Base-by-base conservation (phyloP, 805 yeast species). In the Starmerella tilneyi region DNA sequence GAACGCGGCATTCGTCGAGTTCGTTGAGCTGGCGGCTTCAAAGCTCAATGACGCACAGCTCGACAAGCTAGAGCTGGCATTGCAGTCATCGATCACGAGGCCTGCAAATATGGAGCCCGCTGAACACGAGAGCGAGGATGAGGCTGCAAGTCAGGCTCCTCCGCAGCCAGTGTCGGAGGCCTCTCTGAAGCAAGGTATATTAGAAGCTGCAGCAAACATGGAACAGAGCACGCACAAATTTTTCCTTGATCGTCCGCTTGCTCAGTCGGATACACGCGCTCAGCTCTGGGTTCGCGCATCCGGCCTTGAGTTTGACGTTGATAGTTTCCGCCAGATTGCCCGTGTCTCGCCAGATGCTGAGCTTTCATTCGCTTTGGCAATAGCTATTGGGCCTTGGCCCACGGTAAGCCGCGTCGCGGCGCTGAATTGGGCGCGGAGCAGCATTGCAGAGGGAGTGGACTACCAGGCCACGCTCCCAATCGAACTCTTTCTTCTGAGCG, bases 31-130 rank as follows among this genome's bases (percentile, higher is more conserved):
- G 3, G 30, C 37, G 2, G 47, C 28, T 5, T 43, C 24, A 9
- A n/a, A n/a, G n/a, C 38, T 43, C 12, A 5, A 48, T 9, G 12
- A 37, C 3, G n/a, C 35, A 3, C 35, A 43, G 16, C n/a, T 75
- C 3, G 76, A 72, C 23, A 53, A 67, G 4, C 64, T 79, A 23
- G 88, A 80, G 65, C 73, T 85, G 69, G 70, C 72, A 44, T 64
- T 84, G 37, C 82, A 84, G 63, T 71, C 81, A 1, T 78, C 88
- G 0, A 63, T 85, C 42, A 21, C 26, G 21, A 34, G 57, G 13
- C 57, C 53, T 9, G 53, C 51, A 2, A 44, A 43, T 15, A 34
- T 36, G 3, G 38, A 30, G 5, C 27, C 29, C 3, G 26, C 13
- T 4, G 6, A 12, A 4, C 24, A 23, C n/a, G 48, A 32, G 8